phyloP scores from a whole-genome alignment of 305 asterid genomes.

The Fraxinus sp. region DNA sequence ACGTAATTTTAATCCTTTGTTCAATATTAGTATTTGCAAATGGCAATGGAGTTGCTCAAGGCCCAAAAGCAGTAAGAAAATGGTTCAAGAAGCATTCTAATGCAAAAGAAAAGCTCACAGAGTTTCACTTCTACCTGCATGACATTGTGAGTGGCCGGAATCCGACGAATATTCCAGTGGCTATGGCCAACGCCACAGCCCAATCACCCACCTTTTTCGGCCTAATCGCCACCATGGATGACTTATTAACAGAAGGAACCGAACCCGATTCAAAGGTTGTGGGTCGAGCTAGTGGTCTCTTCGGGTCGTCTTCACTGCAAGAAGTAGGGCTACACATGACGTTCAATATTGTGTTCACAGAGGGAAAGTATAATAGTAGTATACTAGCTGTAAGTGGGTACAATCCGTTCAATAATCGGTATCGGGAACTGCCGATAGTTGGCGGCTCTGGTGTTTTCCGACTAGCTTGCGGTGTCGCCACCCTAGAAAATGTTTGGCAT shows the following conservation, averaged over 20 bases:
- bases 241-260: slow-evolving; percentile 8
- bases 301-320: background rate
- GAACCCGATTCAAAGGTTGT: slow-evolving; percentile 2
- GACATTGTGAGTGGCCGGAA: background rate
- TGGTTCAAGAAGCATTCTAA: background rate
- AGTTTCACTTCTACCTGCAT: background rate
- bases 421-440: slow-evolving; percentile 15
- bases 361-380: slow-evolving; percentile 12
- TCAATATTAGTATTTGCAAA: background rate
- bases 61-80: background rate
- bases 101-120: background rate
- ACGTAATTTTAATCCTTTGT: background rate
- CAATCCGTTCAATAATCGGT: background rate
- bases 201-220: slow-evolving; percentile 21
- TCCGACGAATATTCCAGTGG: background rate
- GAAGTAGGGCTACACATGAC: slow-evolving; percentile 11
- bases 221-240: slow-evolving; percentile 14
- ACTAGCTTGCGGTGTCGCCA: slow-evolving; percentile 14
- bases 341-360: background rate
- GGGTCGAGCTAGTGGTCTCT: slow-evolving; percentile 16
- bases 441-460: slow-evolving; percentile 23
- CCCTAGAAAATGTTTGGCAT: slow-evolving; percentile 5
- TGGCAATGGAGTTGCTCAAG: background rate
- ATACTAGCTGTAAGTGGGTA: slow-evolving; percentile 1
- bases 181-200: slow-evolving; percentile 7